phyloP scores from a whole-genome alignment of 2,329 filamentous ascomycete species.

The Fusarium neocosmosporiellum region DNA sequence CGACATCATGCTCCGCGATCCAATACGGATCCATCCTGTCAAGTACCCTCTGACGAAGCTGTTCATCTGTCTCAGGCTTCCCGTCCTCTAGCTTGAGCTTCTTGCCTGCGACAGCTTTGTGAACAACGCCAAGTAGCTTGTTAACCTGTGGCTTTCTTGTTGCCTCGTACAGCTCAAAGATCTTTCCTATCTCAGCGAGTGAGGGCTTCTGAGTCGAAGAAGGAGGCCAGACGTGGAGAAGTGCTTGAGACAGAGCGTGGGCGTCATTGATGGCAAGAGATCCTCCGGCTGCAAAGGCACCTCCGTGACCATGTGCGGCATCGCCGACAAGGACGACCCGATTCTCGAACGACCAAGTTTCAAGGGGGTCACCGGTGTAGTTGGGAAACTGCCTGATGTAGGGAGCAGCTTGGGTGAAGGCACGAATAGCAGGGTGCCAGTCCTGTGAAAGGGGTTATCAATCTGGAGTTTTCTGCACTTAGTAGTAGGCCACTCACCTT shows the following conservation, averaged over 20 bases:
- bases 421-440: slow-evolving; percentile 2
- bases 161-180: not conserved
- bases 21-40: not conserved
- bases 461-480: not conserved
- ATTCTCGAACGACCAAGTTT: not conserved
- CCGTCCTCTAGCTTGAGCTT: not conserved
- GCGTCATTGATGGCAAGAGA: slow-evolving; percentile 1
- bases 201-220: not conserved
- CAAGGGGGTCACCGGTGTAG: not conserved
- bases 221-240: not conserved
- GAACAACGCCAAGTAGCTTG: not conserved
- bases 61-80: not conserved
- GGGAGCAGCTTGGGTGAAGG: not conserved
- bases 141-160: not conserved
- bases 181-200: not conserved
- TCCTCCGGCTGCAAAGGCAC: not conserved
- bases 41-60: not conserved
- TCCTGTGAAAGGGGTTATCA: not conserved
- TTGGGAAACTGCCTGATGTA: slow-evolving; percentile 1
- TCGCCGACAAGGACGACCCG: not conserved
- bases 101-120: not conserved
- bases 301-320: not conserved
- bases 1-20: not conserved
- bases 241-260: not conserved
- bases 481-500: not conserved